Conservation (phyloP, 106 monocot species). For the Amphibolis antarctica region DNA sequence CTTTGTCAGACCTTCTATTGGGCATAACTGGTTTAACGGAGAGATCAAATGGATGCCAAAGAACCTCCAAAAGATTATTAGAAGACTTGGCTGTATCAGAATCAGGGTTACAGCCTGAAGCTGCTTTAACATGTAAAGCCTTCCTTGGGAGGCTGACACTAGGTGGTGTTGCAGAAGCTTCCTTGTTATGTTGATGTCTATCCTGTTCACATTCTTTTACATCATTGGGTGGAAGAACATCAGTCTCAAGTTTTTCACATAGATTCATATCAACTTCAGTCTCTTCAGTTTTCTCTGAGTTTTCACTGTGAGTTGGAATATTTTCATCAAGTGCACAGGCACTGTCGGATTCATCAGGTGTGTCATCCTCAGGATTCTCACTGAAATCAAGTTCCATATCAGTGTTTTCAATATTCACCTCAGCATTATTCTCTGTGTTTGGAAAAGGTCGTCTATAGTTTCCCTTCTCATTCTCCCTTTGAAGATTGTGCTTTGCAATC, state of each 20-base stretch:
- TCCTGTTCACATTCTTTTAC: conserved; percentile 27
- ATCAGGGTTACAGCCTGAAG: conserved; percentile 20
- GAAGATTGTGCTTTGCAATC: conserved; percentile 76
- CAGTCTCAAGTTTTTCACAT: conserved; percentile 21
- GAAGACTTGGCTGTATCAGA: conserved; percentile 18
- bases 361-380: conserved; percentile 78
- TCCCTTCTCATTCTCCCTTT: conserved; percentile 85
- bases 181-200: conserved; percentile 22
- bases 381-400: conserved; percentile 99
- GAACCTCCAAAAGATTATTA: conserved; percentile 29
- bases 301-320: conserved; percentile 8
- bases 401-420: conserved; percentile 86
- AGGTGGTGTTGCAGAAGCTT: conserved; percentile 38
- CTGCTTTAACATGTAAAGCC: conserved; percentile 22
- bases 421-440: conserved; percentile 55
- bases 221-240: conserved; percentile 13
- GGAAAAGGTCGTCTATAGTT: conserved; percentile 66
- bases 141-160: conserved; percentile 25
- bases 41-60: conserved; percentile 86
- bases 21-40: conserved; percentile 93
- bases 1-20: conserved; percentile 56
- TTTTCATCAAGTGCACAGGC: conserved; percentile 22
- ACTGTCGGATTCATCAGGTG: conserved; percentile 58
- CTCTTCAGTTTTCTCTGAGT: conserved; percentile 24
- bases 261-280: conserved; percentile 17